A percentile compares a stretch with the other conserved stretches of the same genome.
Conservation (phyloP, 2,329 filamentous ascomycete genomes). For the Talaromyces sp. region DNA sequence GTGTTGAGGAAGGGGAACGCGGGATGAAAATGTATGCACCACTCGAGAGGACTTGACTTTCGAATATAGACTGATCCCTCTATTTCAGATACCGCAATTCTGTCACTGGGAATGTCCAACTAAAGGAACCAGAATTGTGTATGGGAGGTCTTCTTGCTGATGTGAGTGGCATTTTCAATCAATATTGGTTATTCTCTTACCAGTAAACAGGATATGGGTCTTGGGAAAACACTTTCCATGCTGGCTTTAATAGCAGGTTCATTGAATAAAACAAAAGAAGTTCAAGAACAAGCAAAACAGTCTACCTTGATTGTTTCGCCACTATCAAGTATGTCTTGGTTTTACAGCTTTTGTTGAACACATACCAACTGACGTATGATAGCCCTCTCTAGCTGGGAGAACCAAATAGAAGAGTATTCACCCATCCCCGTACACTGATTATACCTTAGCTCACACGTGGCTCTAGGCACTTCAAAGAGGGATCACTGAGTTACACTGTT, state of each 20-base stretch:
- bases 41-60: not conserved
- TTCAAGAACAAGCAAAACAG: not conserved
- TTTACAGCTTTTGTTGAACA: not conserved
- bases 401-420: conserved; percentile 1
- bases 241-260: conserved; percentile 1
- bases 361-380: not conserved
- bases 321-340: conserved; percentile 1
- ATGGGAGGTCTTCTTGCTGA: conserved; percentile 1
- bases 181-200: not conserved
- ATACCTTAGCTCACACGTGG: not conserved
- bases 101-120: conserved; percentile 1
- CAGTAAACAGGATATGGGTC: conserved; percentile 1
- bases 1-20: not conserved
- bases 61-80: not conserved
- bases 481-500: conserved; percentile 1
- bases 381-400: conserved; percentile 1
- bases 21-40: conserved; percentile 1
- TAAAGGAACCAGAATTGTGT: not conserved
- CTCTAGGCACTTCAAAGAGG: conserved; percentile 1
- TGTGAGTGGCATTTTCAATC: not conserved
- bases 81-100: not conserved
- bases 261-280: not conserved
- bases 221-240: conserved; percentile 1
- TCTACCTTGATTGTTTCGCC: conserved; percentile 1
- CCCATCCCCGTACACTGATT: not conserved